Evolutionary conservation across 768 basidiomycete genomes (phyloP).

Genomic region (Lentinula sp.): DNA sequence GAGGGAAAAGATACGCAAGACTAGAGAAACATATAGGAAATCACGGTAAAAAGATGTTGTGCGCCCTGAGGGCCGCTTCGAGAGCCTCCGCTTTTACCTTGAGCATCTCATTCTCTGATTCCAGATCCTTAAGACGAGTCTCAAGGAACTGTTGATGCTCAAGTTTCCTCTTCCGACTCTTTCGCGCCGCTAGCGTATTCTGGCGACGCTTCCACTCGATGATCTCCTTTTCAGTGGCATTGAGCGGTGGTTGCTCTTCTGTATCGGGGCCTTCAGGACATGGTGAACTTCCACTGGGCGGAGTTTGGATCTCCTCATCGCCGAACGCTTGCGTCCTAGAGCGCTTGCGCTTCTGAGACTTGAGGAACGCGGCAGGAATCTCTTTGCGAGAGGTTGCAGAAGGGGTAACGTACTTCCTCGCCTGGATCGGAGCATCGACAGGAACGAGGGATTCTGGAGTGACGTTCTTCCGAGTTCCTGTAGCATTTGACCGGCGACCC

Average conservation of each 20-base stretch:
- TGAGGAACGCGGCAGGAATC: constrained; percentile 55
- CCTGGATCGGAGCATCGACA: constrained; percentile 73
- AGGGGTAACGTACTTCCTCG: constrained; percentile 62
- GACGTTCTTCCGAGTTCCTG: constrained; percentile 67
- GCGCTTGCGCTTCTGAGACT: constrained; percentile 49
- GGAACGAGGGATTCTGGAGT: constrained; percentile 64
- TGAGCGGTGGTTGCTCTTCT: constrained; percentile 13
- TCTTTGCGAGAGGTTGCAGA: constrained; percentile 78
- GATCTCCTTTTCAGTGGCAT: constrained; percentile 36
- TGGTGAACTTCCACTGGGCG: background rate
- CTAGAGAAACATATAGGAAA: background rate
- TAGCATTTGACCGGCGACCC: constrained; percentile 33
- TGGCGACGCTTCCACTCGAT: constrained; percentile 62
- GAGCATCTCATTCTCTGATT: constrained; percentile 45
- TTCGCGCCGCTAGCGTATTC: constrained; percentile 68
- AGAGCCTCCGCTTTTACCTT: constrained; percentile 29
- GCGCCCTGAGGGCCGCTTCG: constrained; percentile 14
- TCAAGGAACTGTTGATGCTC: constrained; percentile 55
- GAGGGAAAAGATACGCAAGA: background rate
- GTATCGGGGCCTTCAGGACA: background rate
- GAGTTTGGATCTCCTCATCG: constrained; percentile 22
- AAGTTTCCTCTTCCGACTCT: constrained; percentile 59
- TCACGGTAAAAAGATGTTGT: background rate
- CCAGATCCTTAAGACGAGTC: constrained; percentile 32
- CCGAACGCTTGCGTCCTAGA: constrained; percentile 30